A percentile compares a stretch with the other conserved stretches of the same genome.
Evolutionary conservation across 2,329 filamentous ascomycete species (phyloP).

Genomic region (Talaromyces atroroseus): DNA sequence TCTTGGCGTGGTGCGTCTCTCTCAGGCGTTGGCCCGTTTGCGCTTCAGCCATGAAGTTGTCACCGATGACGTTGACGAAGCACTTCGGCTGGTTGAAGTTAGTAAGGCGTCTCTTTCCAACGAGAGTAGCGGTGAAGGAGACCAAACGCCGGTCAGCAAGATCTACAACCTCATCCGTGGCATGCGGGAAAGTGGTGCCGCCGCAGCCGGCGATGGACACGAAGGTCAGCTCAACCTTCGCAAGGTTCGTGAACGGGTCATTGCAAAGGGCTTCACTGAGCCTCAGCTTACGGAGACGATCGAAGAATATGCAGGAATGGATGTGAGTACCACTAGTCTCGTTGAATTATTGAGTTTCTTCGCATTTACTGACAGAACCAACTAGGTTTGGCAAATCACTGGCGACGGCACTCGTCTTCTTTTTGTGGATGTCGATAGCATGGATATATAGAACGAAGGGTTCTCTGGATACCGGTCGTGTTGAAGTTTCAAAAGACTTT

Average conservation of each 20-base stretch:
- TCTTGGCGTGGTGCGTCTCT: slow-evolving; percentile 84
- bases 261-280: slow-evolving; percentile 94
- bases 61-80: slow-evolving; percentile 92
- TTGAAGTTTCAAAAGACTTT: background rate
- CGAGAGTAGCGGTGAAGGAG: slow-evolving; percentile 58
- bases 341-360: background rate
- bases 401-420: slow-evolving; percentile 65
- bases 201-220: slow-evolving; percentile 67
- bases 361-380: slow-evolving; percentile 34
- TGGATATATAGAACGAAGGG: slow-evolving; percentile 36
- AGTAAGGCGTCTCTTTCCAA: slow-evolving; percentile 85
- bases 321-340: slow-evolving; percentile 62
- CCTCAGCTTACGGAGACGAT: slow-evolving; percentile 84
- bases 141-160: slow-evolving; percentile 75
- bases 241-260: slow-evolving; percentile 81
- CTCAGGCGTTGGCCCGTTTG: slow-evolving; percentile 86
- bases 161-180: slow-evolving; percentile 93
- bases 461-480: background rate
- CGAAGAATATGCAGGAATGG: slow-evolving; percentile 79
- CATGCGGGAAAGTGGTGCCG: slow-evolving; percentile 78
- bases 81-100: slow-evolving; percentile 81
- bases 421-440: slow-evolving; percentile 60
- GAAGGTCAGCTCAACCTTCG: slow-evolving; percentile 76
- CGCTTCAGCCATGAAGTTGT: slow-evolving; percentile 81
- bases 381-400: slow-evolving; percentile 71